Evolutionary conservation across 2,329 filamentous ascomycete genomes (phyloP).

Genomic region (Elsinoe ampelina): DNA sequence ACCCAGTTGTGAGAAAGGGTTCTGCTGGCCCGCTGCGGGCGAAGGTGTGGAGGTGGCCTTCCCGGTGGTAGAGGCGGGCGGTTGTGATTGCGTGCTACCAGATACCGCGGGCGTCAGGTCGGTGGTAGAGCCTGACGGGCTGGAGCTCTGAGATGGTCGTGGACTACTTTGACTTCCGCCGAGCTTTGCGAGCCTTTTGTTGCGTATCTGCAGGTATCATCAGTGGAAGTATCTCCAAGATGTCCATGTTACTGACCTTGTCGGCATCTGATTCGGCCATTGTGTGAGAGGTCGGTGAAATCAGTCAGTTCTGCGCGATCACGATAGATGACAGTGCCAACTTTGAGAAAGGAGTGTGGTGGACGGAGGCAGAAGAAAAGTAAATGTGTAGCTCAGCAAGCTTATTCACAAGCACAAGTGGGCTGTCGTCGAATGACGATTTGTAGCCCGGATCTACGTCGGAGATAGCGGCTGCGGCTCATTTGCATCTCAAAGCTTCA

Average conservation of each 20-base stretch:
- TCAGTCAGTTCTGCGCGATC: too few relatives aligned
- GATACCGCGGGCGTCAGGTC: slow-evolving; percentile 3
- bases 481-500: background rate
- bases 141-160: slow-evolving; percentile 20
- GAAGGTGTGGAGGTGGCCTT: background rate
- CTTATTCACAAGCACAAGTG: background rate
- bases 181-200: slow-evolving; percentile 57
- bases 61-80: slow-evolving; percentile 13
- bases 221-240: slow-evolving; percentile 11
- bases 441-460: background rate
- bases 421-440: background rate
- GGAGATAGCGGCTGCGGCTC: slow-evolving; percentile 7
- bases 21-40: slow-evolving; percentile 17
- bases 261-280: slow-evolving; percentile 35
- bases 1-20: slow-evolving; percentile 24
- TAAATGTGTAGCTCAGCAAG: background rate
- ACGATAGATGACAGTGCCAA: too few relatives aligned
- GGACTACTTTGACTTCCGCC: slow-evolving; percentile 30
- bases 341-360: background rate
- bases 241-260: slow-evolving; percentile 29
- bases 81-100: slow-evolving; percentile 8
- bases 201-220: slow-evolving; percentile 46
- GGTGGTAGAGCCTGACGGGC: slow-evolving; percentile 15
- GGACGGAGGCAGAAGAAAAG: background rate
- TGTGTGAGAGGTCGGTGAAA: background rate